Base-by-base conservation (phyloP, 1,284 basidiomycete genomes). In the Laetiporus sulphureus region DNA sequence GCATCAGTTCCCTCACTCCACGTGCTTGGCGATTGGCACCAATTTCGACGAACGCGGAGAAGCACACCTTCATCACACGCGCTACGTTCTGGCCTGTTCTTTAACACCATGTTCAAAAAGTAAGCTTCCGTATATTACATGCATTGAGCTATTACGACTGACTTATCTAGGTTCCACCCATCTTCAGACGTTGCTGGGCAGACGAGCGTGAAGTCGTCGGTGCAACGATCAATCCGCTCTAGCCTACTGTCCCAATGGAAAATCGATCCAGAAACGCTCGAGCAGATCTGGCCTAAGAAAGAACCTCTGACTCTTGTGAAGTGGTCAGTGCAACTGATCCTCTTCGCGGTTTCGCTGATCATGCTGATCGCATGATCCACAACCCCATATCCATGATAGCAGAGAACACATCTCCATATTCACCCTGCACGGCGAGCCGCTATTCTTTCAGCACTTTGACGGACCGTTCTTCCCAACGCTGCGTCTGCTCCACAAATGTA, bases 271-370 rank as follows among this genome's bases (percentile, higher is more conserved):
- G 88, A 87, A 49, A 79, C 79, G 2, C 69, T 99, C 18, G 96
- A 99, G 60, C 76, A 79, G 54, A 79, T 99, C 44, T 98, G 96
- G 96, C 92, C 94, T 11, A 99, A 99, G 83, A 99, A 99, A 73
- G 94, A 98, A 67, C 73, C 83, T 1, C 71, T 98, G 35, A 85
- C 89, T 6, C 82, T 89, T 54, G 89, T 94, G 47, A 99, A 98
- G 73, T 97, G 93, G 94, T 96, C 57, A n/a, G n/a, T n/a, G n/a
- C n/a, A n/a, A n/a, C n/a, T 59, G 88, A 77, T 42, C 52, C 18
- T 36, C 34, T 39, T 19, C 33, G 32, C 30, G 10, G 12, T 25
- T 12, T 25, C 20, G 21, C 23, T 43, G 37, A 36, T 48, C 40
- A 19, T 44, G 31, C 44, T 48, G 29, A 48, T 42, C 32, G 23